These are phyloP conservation scores for Alternaria infectoria DNA, from an alignment of 2,329 filamentous ascomycete species.

Conservation along the genomic window DNA sequence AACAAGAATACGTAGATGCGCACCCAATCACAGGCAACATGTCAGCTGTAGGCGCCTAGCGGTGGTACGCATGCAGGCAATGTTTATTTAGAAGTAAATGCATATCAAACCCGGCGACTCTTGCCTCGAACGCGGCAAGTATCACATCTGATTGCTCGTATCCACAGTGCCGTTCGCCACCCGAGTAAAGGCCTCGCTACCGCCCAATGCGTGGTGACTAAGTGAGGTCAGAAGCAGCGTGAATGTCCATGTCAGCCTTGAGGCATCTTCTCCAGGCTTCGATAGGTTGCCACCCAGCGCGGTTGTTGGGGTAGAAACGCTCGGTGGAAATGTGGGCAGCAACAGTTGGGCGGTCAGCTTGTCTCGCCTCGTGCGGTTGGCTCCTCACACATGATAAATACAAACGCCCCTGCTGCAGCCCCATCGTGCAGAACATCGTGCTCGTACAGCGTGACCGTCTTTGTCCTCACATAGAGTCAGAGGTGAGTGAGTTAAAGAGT, in stretches of 20 bases:
- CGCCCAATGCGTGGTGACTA: conserved; percentile 25
- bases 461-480: conserved; percentile 9
- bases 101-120: conserved; percentile 20
- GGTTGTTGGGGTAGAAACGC: conserved; percentile 26
- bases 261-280: conserved; percentile 32
- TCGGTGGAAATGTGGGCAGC: conserved; percentile 39
- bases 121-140: conserved; percentile 24
- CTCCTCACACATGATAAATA: conserved; percentile 32
- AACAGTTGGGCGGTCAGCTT: conserved; percentile 22
- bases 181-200: conserved; percentile 7
- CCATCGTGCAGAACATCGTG: conserved; percentile 7
- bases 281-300: conserved; percentile 39
- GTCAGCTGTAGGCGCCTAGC: conserved; percentile 11
- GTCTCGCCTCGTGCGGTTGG: conserved; percentile 26
- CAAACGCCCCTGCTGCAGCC: conserved; percentile 21
- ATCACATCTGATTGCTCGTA: conserved; percentile 26
- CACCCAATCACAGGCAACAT: conserved; percentile 2
- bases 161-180: conserved; percentile 12
- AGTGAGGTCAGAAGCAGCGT: conserved; percentile 13
- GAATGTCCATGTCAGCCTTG: conserved; percentile 35
- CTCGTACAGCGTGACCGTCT: conserved; percentile 6
- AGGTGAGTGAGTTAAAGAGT: conserved; percentile 27
- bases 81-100: conserved; percentile 23
- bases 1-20: not conserved
- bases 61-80: conserved; percentile 25